A percentile compares a stretch with the other conserved stretches of the same genome.
Evolutionary conservation across 768 basidiomycete genomes (phyloP).

Genomic region (Pluteus cervinus): DNA sequence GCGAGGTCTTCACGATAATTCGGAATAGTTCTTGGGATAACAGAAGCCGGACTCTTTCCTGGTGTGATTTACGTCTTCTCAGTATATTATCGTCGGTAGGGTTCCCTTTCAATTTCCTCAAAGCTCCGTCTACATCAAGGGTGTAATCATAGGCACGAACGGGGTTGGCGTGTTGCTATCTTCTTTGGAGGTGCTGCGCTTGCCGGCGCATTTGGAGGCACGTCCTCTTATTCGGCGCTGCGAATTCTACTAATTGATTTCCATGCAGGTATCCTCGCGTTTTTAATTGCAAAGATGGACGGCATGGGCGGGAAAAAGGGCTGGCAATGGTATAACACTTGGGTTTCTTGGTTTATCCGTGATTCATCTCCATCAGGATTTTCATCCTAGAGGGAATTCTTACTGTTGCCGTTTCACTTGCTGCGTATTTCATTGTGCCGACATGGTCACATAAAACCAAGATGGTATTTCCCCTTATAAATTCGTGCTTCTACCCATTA

Average conservation of each 20-base stretch:
- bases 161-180: constrained; percentile 55
- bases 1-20: background rate
- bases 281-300: constrained; percentile 53
- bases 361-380: constrained; percentile 30
- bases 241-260: background rate
- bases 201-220: constrained; percentile 60
- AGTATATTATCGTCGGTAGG: constrained; percentile 46
- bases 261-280: constrained; percentile 47
- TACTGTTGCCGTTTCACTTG: constrained; percentile 39
- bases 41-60: constrained; percentile 57
- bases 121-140: background rate
- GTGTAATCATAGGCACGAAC: constrained; percentile 42
- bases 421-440: constrained; percentile 50
- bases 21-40: constrained; percentile 43
- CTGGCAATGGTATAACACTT: constrained; percentile 46
- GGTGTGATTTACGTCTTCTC: constrained; percentile 56
- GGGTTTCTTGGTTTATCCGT: too few relatives aligned
- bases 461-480: constrained; percentile 33
- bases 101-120: background rate
- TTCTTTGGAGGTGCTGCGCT: constrained; percentile 59
- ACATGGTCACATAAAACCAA: constrained; percentile 54
- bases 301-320: constrained; percentile 53
- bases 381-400: constrained; percentile 53
- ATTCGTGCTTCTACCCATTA: constrained; percentile 15
- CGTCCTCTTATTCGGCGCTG: constrained; percentile 5